phyloP scores from a whole-genome alignment of 257 asterid genomes.

The Solanum clarkiae region DNA sequence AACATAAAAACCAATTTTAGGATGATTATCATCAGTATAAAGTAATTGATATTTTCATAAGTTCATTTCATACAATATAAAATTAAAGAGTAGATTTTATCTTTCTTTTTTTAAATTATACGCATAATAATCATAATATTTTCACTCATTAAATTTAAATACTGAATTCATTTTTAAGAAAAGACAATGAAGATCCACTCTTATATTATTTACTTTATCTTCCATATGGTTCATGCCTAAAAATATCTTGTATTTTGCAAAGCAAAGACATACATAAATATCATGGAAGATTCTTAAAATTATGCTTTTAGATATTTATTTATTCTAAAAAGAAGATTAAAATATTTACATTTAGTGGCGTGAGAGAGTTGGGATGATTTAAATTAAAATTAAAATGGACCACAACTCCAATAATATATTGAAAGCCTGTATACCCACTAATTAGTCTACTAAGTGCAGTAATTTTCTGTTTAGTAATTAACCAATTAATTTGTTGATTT shows the following conservation, averaged over 20 bases:
- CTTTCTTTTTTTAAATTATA: not conserved
- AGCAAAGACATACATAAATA: not conserved
- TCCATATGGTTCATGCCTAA: not conserved
- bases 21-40: not conserved
- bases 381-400: not conserved
- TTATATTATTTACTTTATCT: not conserved
- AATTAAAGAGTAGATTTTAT: not conserved
- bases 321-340: not conserved
- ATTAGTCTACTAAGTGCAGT: not conserved
- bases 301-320: not conserved
- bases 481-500: not conserved
- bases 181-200: not conserved
- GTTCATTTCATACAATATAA: not conserved
- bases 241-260: not conserved
- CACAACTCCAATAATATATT: not conserved
- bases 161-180: not conserved
- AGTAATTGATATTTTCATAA: not conserved
- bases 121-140: fast-evolving
- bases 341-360: not conserved
- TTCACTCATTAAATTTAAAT: not conserved
- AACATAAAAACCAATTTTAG: too few relatives aligned
- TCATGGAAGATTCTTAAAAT: not conserved
- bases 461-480: not conserved
- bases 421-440: not conserved
- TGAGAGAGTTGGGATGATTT: not conserved